A percentile compares a stretch with the other conserved stretches of the same genome.
phyloP scores from a whole-genome alignment of 2,329 filamentous ascomycete species.

The Xylariaceae sp. region DNA sequence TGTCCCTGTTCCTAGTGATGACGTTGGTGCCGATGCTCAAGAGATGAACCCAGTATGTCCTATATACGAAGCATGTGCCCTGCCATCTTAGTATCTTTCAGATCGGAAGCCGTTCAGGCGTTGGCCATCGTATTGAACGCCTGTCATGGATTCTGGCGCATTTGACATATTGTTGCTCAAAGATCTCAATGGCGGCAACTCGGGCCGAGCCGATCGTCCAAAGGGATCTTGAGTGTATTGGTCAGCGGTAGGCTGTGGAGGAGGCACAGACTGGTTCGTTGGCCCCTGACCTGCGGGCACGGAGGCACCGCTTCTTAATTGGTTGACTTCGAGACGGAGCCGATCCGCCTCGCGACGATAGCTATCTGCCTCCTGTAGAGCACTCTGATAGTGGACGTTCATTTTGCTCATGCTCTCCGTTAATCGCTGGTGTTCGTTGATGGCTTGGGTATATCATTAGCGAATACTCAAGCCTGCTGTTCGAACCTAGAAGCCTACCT shows the following conservation, averaged over 20 bases:
- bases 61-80: background rate
- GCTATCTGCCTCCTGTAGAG: conserved; percentile 44
- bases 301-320: conserved; percentile 38
- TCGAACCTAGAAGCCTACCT: conserved; percentile 50
- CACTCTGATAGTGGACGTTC: conserved; percentile 43
- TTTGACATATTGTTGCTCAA: conserved; percentile 44
- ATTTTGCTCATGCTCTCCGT: conserved; percentile 47
- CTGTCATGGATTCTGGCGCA: conserved; percentile 61
- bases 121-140: conserved; percentile 59
- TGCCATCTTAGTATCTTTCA: conserved; percentile 29
- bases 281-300: conserved; percentile 21
- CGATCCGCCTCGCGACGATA: conserved; percentile 49
- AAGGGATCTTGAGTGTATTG: conserved; percentile 32
- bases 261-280: conserved; percentile 24
- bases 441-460: conserved; percentile 44
- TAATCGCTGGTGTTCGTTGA: conserved; percentile 59
- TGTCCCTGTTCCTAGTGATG: too few relatives aligned
- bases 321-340: conserved; percentile 47
- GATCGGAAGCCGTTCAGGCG: conserved; percentile 47
- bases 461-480: background rate
- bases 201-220: conserved; percentile 38
- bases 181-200: conserved; percentile 57
- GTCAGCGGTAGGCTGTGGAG: conserved; percentile 29
- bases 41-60: too few relatives aligned
- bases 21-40: too few relatives aligned